Percentiles rank a stretch among this genome's conserved stretches.
These are phyloP conservation scores for Colletotrichum orchidophilum DNA, from an alignment of 2,329 filamentous ascomycete genomes.

Conservation along the genomic window DNA sequence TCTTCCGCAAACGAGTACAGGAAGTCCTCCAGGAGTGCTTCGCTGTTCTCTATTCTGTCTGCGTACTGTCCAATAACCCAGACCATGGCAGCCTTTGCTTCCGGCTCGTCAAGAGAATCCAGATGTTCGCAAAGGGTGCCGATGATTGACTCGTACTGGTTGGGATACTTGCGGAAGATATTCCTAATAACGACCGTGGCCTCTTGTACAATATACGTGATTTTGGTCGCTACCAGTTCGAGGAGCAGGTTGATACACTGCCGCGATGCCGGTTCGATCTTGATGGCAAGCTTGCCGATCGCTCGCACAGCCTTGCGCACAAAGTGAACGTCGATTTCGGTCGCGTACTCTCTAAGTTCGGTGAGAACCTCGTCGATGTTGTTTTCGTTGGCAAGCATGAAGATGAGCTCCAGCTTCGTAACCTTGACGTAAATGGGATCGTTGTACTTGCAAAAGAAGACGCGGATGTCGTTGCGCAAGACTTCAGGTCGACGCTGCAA, in stretches of 20 bases:
- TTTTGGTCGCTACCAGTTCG: constrained; percentile 95
- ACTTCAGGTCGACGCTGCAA: constrained; percentile 93
- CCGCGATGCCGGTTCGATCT: constrained; percentile 93
- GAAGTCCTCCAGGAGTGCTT: constrained; percentile 93
- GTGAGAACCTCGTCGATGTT: constrained; percentile 97
- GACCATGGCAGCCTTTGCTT: constrained; percentile 98
- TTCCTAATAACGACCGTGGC: constrained; percentile 98
- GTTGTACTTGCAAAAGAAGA: constrained; percentile 99
- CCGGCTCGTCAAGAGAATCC: constrained; percentile 94
- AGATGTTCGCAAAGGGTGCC: constrained; percentile 94
- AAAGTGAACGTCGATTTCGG: constrained; percentile 98
- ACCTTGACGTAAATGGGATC: constrained; percentile 99
- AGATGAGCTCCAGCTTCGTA: constrained; percentile 97
- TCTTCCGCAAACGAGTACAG: constrained; percentile 94
- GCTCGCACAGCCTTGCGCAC: constrained; percentile 97
- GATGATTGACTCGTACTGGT: constrained; percentile 98
- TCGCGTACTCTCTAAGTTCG: constrained; percentile 94
- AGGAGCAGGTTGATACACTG: constrained; percentile 93
- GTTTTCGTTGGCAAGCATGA: constrained; percentile 95
- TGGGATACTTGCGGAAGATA: constrained; percentile 99
- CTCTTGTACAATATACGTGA: constrained; percentile 98
- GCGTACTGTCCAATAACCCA: constrained; percentile 99
- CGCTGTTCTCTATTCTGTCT: constrained; percentile 95
- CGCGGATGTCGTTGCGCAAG: constrained; percentile 92
- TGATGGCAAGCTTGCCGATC: constrained; percentile 97